Conservation (phyloP, 139 green algal species). For the Mesostigma viride region DNA sequence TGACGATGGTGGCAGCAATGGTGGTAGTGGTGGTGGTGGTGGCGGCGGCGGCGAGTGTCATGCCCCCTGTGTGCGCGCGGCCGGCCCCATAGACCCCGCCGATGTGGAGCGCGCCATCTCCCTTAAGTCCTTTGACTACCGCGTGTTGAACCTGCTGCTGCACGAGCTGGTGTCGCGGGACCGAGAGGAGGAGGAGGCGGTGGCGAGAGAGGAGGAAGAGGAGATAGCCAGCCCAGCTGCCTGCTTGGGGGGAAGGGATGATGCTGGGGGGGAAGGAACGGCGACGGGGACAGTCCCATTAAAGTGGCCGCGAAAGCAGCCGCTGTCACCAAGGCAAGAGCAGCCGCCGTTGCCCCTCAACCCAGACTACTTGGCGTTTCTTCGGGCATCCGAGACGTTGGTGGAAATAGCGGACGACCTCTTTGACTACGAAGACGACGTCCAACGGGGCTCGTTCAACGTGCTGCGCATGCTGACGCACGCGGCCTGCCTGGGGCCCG, state of each 20-base stretch:
- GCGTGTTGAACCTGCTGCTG: slow-evolving; percentile 22
- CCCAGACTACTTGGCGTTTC: not conserved
- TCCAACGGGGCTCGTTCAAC: slow-evolving; percentile 18
- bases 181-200: not conserved
- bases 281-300: not conserved
- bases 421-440: slow-evolving; percentile 29
- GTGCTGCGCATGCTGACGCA: slow-evolving; percentile 9
- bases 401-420: slow-evolving; percentile 28
- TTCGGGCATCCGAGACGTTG: slow-evolving; percentile 16
- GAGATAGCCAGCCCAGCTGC: not conserved
- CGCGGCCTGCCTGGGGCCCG: slow-evolving; percentile 8
- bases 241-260: not conserved
- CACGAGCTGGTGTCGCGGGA: not conserved
- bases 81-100: too few relatives aligned
- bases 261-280: not conserved
- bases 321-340: not conserved
- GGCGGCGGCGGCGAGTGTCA: too few relatives aligned
- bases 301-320: not conserved
- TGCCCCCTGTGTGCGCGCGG: too few relatives aligned
- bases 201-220: not conserved
- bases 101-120: slow-evolving; percentile 15
- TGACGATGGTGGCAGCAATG: too few relatives aligned
- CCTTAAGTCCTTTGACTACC: slow-evolving; percentile 27
- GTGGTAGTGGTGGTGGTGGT: too few relatives aligned
- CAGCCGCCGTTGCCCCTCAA: not conserved